phyloP scores from a whole-genome alignment of 352 stramenopile species.

The Phytopythium helicoides region DNA sequence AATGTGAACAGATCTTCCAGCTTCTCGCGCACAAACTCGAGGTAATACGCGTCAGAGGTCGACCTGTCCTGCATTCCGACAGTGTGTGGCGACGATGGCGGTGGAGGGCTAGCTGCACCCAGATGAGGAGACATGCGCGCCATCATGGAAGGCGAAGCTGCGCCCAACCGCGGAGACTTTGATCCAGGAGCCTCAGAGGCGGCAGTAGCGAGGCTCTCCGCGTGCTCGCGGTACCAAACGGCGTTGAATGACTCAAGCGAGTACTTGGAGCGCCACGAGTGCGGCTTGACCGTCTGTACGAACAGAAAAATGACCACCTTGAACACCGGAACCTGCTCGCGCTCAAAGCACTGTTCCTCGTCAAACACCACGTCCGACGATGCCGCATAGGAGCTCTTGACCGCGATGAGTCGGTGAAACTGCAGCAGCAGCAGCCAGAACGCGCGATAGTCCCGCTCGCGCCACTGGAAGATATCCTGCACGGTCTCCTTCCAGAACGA shows the following conservation, averaged over 20 bases:
- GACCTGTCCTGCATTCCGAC: slow-evolving; percentile 78
- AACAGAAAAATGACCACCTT: slow-evolving; percentile 81
- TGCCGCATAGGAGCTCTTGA: slow-evolving; percentile 23
- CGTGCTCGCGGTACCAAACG: slow-evolving; percentile 76
- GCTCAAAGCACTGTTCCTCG: slow-evolving; percentile 48
- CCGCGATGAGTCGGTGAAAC: slow-evolving; percentile 67
- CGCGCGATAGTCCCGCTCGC: slow-evolving; percentile 75
- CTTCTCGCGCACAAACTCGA: slow-evolving; percentile 78
- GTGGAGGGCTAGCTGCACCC: slow-evolving; percentile 55
- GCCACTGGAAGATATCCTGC: slow-evolving; percentile 65
- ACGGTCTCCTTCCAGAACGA: slow-evolving; percentile 64
- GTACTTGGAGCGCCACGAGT: slow-evolving; percentile 73
- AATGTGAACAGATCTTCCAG: slow-evolving; percentile 72
- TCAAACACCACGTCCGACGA: slow-evolving; percentile 28
- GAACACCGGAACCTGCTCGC: slow-evolving; percentile 61
- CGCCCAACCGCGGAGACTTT: slow-evolving; percentile 21
- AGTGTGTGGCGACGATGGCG: slow-evolving; percentile 68
- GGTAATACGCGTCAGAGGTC: slow-evolving; percentile 75
- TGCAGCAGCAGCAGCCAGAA: slow-evolving; percentile 82
- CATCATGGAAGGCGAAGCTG: neutral
- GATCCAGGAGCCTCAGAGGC: slow-evolving; percentile 15
- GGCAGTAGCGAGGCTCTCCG: slow-evolving; percentile 36
- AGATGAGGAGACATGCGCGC: slow-evolving; percentile 47
- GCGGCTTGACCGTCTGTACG: slow-evolving; percentile 75
- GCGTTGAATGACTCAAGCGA: slow-evolving; percentile 77